Base-by-base conservation (phyloP, 345 rosid species). In the Physaria fendleri region DNA sequence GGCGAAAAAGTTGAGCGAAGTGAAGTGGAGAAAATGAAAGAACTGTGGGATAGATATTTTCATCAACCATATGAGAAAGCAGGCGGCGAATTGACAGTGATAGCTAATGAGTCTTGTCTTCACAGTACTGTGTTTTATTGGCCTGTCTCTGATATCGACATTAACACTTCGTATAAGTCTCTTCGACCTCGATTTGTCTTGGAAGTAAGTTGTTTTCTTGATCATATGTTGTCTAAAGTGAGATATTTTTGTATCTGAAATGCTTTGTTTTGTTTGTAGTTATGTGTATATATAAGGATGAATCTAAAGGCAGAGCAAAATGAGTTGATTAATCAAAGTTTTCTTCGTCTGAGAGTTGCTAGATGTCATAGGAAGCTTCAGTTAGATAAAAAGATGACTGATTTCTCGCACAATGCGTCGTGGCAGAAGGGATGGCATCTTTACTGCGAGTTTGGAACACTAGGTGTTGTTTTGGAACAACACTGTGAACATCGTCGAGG, bases 31-130 rank as follows among this genome's bases (percentile, higher is more conserved):
- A 78, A 66, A 35, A 81, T 85, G 14, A 78, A 75, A 74, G 70
- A 63, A 42, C 50, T 82, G 4, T 88, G 92, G 98, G 82, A 85
- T 44, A 65, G 61, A 56, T 67, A 48, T 5, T 91, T 91, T 38
- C 79, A 85, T 66, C 90, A 84, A 59, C 93, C 95, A 2, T 85
- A 82, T 22, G 93, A 82, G 75, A 91, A 81, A 71, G 93, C 96
- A 43, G 96, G 98, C 27, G 88, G 87, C 12, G 73, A 69, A 25
- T 35, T 82, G 13, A 71, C 59, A 13, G 30, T 77, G 39, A 4
- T 35, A 53, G 66, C 72, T 8, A 40, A 68, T 17, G 73, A 72
- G 20, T 64, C 74, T 34, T 33, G 37, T 39, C 62, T 46, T 22
- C 65, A 54, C 20, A 76, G 60, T 56, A 68, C 74, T 2, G 73